A percentile compares a stretch with the other conserved stretches of the same genome.
These are phyloP conservation scores for Marasmius oreades DNA, from an alignment of 1,284 basidiomycete species.

Conservation along the genomic window DNA sequence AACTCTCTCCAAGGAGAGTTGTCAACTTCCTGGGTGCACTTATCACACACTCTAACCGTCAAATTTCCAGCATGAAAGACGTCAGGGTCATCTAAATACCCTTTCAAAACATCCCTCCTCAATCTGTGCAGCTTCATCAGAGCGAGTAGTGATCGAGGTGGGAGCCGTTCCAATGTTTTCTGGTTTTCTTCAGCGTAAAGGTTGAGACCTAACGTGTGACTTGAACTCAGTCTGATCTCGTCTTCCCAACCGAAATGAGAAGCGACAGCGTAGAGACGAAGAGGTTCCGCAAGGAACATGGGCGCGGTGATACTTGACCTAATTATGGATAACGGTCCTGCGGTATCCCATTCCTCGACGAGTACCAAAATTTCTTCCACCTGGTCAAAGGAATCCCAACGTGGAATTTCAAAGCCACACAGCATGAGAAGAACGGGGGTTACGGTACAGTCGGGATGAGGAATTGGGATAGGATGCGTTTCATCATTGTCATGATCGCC, in stretches of 20 bases:
- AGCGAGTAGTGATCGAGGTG: constrained; percentile 26
- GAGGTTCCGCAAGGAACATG: constrained; percentile 31
- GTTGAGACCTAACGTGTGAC: constrained; percentile 26
- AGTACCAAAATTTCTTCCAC: constrained; percentile 32
- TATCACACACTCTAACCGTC: not conserved
- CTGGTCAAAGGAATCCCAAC: constrained; percentile 32
- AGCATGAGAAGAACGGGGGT: constrained; percentile 34
- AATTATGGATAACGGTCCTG: constrained; percentile 36
- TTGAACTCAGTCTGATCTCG: constrained; percentile 34
- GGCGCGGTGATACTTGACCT: constrained; percentile 33
- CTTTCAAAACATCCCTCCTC: constrained; percentile 30
- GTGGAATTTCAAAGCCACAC: constrained; percentile 31
- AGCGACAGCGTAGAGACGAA: constrained; percentile 35
- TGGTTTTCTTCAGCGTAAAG: constrained; percentile 27
- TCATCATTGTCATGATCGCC: not conserved
- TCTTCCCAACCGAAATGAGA: constrained; percentile 38
- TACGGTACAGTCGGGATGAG: constrained; percentile 22
- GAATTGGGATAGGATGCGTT: constrained; percentile 9
- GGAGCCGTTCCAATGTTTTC: constrained; percentile 23
- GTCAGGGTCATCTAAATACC: constrained; percentile 24
- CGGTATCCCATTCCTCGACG: constrained; percentile 35
- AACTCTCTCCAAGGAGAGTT: constrained; percentile 34
- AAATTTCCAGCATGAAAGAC: constrained; percentile 29
- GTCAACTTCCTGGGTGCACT: constrained; percentile 17
- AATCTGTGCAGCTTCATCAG: constrained; percentile 30